Evolutionary conservation across 2,329 filamentous ascomycete species (phyloP).

Genomic region (Dothistroma pini): DNA sequence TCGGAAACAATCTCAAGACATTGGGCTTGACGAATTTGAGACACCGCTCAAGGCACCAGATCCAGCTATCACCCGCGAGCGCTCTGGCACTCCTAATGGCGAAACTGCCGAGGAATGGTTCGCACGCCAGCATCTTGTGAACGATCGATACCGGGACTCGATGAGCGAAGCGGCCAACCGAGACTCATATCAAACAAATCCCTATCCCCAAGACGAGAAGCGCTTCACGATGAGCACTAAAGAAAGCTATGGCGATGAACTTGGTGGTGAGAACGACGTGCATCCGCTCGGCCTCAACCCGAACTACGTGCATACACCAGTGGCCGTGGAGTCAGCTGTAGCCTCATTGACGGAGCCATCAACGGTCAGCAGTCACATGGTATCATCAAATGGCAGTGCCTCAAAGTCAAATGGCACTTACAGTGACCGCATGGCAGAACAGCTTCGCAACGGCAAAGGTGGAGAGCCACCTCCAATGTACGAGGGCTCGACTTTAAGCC

Average conservation of each 20-base stretch:
- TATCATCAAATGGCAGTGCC: slow-evolving; percentile 26
- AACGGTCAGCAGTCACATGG: slow-evolving; percentile 52
- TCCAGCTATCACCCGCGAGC: slow-evolving; percentile 48
- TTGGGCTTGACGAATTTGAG: slow-evolving; percentile 40
- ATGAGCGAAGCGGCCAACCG: slow-evolving; percentile 31
- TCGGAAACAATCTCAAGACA: slow-evolving; percentile 50
- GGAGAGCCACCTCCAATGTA: slow-evolving; percentile 27
- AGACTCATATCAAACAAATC: slow-evolving; percentile 45
- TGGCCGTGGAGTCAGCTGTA: slow-evolving; percentile 81
- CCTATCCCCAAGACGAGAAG: slow-evolving; percentile 52
- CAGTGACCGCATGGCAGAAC: slow-evolving; percentile 28
- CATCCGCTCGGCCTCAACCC: slow-evolving; percentile 59
- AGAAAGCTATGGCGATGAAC: slow-evolving; percentile 53
- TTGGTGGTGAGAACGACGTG: slow-evolving; percentile 67
- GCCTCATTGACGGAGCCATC: slow-evolving; percentile 87
- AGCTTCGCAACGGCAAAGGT: slow-evolving; percentile 23
- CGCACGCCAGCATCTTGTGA: slow-evolving; percentile 54
- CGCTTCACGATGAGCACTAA: slow-evolving; percentile 51
- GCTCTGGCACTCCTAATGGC: slow-evolving; percentile 27
- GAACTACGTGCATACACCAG: slow-evolving; percentile 66
- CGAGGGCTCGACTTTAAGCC: slow-evolving; percentile 32
- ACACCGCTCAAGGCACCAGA: slow-evolving; percentile 37
- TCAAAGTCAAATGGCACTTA: slow-evolving; percentile 27
- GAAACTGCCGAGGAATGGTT: slow-evolving; percentile 50
- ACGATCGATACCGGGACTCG: slow-evolving; percentile 54